Evolutionary conservation across 2,329 filamentous ascomycete species (phyloP).

Genomic region (Calonectria pteridis): DNA sequence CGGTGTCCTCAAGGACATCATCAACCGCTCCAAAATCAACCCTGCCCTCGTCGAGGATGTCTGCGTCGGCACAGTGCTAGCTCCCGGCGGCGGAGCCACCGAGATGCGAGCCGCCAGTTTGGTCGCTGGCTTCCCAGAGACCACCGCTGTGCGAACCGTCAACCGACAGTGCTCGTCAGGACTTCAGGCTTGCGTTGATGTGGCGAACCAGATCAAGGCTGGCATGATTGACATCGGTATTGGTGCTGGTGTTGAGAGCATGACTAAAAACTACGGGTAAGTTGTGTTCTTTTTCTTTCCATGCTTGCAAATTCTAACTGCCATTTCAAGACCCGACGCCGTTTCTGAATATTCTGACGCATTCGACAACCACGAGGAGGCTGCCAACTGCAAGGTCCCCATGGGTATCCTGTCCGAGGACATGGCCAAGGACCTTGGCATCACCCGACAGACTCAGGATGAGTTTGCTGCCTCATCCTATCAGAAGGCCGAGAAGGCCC

Average conservation of each 20-base stretch:
- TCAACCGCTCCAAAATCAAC: constrained; percentile 90
- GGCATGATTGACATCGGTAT: constrained; percentile 97
- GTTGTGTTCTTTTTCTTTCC: constrained; percentile 42
- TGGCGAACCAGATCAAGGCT: constrained; percentile 89
- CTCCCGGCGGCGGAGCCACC: constrained; percentile 93
- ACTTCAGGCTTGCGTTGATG: constrained; percentile 91
- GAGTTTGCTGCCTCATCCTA: constrained; percentile 95
- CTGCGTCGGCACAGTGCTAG: constrained; percentile 89
- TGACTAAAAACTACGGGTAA: constrained; percentile 92
- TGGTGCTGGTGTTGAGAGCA: constrained; percentile 96
- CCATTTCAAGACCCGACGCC: constrained; percentile 73
- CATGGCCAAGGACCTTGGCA: constrained; percentile 88
- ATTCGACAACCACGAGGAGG: constrained; percentile 83
- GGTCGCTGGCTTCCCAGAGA: constrained; percentile 90
- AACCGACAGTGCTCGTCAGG: constrained; percentile 97
- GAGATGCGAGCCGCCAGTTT: constrained; percentile 95
- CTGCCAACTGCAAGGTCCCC: constrained; percentile 96
- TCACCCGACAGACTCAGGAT: constrained; percentile 82
- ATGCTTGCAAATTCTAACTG: constrained; percentile 16
- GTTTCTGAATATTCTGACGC: constrained; percentile 94
- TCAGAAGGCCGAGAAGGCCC: constrained; percentile 88
- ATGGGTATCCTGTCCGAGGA: constrained; percentile 95
- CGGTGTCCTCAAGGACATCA: constrained; percentile 83
- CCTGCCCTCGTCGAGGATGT: constrained; percentile 91
- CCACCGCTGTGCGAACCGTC: constrained; percentile 85